Evolutionary conservation across 345 rosid species (phyloP).

Genomic region (Salix suchowensis): DNA sequence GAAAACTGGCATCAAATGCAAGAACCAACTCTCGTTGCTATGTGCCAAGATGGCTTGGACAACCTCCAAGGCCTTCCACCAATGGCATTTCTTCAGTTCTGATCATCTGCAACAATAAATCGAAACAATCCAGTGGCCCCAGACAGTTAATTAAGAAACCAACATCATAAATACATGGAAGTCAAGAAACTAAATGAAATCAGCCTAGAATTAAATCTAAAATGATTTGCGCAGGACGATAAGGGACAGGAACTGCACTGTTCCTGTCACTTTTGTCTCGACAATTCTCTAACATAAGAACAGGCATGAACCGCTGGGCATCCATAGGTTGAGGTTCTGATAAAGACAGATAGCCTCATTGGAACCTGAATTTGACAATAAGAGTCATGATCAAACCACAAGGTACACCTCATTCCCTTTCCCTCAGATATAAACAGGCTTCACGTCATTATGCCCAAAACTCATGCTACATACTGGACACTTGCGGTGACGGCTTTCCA

Average conservation of each 20-base stretch:
- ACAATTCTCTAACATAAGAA: slow-evolving; percentile 7
- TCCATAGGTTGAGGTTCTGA: slow-evolving; percentile 11
- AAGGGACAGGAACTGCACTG: slow-evolving; percentile 11
- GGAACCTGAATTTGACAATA: neutral
- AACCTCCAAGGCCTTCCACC: slow-evolving; percentile 21
- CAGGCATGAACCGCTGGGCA: slow-evolving; percentile 17
- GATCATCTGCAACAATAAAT: slow-evolving; percentile 25
- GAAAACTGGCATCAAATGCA: neutral
- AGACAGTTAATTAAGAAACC: slow-evolving; percentile 8
- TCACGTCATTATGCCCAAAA: slow-evolving; percentile 86
- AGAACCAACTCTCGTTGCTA: neutral
- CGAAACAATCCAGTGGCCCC: slow-evolving; percentile 12
- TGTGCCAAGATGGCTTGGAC: neutral
- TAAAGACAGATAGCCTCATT: neutral
- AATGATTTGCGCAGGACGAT: slow-evolving; percentile 19
- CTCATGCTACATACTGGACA: slow-evolving; percentile 79
- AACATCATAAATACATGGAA: slow-evolving; percentile 17
- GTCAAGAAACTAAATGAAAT: slow-evolving; percentile 7
- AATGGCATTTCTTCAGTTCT: slow-evolving; percentile 15
- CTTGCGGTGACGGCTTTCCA: slow-evolving; percentile 74
- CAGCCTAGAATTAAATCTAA: slow-evolving; percentile 18
- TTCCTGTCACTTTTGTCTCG: slow-evolving; percentile 11
- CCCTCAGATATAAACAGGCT: slow-evolving; percentile 79
- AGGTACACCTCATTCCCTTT: neutral
- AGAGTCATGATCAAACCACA: neutral